Evolutionary conservation across 1,139 yeast genomes (phyloP), one percentile per base, ranked within the genome.

Genomic region (Taphrina sp.): DNA sequence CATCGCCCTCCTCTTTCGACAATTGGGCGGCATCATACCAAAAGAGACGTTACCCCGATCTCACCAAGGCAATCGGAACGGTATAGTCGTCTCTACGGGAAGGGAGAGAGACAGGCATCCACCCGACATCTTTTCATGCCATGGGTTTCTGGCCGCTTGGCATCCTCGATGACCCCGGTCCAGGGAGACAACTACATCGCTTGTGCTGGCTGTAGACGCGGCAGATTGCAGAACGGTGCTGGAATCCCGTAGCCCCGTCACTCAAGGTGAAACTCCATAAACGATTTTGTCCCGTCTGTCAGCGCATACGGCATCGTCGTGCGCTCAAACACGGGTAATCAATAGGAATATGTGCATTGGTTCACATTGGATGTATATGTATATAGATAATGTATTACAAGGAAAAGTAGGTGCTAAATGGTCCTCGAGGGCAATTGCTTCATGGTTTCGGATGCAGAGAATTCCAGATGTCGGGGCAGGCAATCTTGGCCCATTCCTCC

Each of bases 391-490:
- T n/a, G n/a, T n/a, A n/a, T n/a, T n/a, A n/a, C n/a, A n/a, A n/a
- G n/a, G n/a, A n/a, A n/a, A n/a, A n/a, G n/a, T n/a, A n/a, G n/a
- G n/a, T n/a, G n/a, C n/a, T n/a, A n/a, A n/a, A n/a, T n/a, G n/a
- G n/a, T n/a, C n/a, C n/a, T n/a, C n/a, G n/a, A n/a, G n/a, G n/a
- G n/a, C n/a, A n/a, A n/a, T n/a, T n/a, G n/a, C n/a, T n/a, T n/a
- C n/a, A n/a, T n/a, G n/a, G n/a, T n/a, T n/a, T n/a, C n/a, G n/a
- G n/a, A n/a, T n/a, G n/a, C n/a, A 43, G 19, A 17, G 36, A 3
- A 14, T 29, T 33, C 54, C 54, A 49, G 5, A 49, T 3, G 20
- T 31, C 39, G 22, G 54, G 46, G 23, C 54, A 49, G 5, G 38
- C 37, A n/a, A 22, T 19, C 39, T 29, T 19, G 3, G 54, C 54